Evolutionary conservation across 2,329 filamentous ascomycete genomes (phyloP), one percentile per base, ranked within the genome.

Genomic region (Alternaria postmessia): DNA sequence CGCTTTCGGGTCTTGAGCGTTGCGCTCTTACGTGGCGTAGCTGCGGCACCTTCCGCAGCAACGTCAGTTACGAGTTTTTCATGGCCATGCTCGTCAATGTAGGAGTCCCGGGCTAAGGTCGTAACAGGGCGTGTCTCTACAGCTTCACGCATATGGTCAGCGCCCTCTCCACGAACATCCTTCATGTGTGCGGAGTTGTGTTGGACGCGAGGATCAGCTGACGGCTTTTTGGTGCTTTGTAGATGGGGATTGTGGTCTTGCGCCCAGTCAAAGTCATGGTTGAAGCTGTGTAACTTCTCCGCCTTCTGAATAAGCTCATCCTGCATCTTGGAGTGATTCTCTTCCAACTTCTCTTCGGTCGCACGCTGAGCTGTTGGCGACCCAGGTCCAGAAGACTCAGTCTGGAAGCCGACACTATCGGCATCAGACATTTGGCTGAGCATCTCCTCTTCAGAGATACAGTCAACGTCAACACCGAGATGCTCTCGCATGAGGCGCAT

Each of bases 401-500:
- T 67, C 67, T 78, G 62, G 71, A 80, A 67, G 64, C 90, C 85
- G 67, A 93, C 89, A 62, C 94, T 88, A 73, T 95, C 92, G 73
- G 92, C 88, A 68, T 72, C 78, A 51, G 53, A 57, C 61, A 70
- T 71, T 46, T 74, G 69, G 42, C 75, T 77, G 14, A 66, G 65
- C 66, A 69, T 72, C 32, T 78, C 77, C 44, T 78, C 75, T 26
- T 77, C 75, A 7, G 66, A 63, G 28, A 97, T 89, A 72, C 92
- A 91, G 76, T 99, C 95, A 4, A 97, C 93, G 73, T 98, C 94
- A 39, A 98, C 83, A n/a, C 95, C 95, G 30, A 99, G 84, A 81
- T 99, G 95, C 79, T 99, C 95, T 64, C 94, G 88, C 95, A 98
- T 98, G 49, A 98, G 84, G 26, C 95, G 91, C 82, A 97, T 89